Base-by-base conservation (phyloP, 2,329 filamentous ascomycete genomes). In the Diaporthe sp. region DNA sequence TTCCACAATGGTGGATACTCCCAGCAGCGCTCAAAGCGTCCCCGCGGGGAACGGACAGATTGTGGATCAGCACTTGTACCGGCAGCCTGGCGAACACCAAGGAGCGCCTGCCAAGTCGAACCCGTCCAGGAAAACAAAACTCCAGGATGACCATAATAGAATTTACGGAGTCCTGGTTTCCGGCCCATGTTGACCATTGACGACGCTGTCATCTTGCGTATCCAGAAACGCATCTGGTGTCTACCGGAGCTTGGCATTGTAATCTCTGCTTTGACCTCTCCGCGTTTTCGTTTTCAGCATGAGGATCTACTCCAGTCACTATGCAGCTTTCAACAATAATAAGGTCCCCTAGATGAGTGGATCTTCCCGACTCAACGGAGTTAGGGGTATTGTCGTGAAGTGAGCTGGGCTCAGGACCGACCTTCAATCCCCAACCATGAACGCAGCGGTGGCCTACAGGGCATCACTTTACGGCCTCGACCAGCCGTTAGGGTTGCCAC, bases 1-100 rank as follows among this genome's bases (percentile, higher is more conserved):
- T 69, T 69, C 65, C 65, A 69, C 49, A 69, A 55, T 42, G 34
- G 65, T 69, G 65, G 65, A 31, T 55, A 55, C 49, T 69, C 42
- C n/a, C 49, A 39, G 37, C 46, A 69, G n/a, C 46, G 22, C 49
- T 51, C 65, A 53, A 53, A 53, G 46, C 65, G 31, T 15, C 65
- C 65, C 49, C 46, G 49, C 65, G 46, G 65, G 65, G 65, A 69
- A 55, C 49, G 49, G 49, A 69, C 65, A 55, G 2, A 39, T 10
- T 42, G 65, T 69, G 34, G 49, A 69, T 69, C 65, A 55, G 46
- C 65, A 55, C 55, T 42, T 37, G 65, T 42, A 55, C 65, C 49
- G 49, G 49, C 49, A 69, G n/a, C 31, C 28, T 39, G 65, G 65
- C 22, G 34, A 69, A 42, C 31, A 42, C 49, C 49, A 28, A 31